Evolutionary conservation across 345 rosid genomes (phyloP).

Genomic region (Odontarrhena argentea): DNA sequence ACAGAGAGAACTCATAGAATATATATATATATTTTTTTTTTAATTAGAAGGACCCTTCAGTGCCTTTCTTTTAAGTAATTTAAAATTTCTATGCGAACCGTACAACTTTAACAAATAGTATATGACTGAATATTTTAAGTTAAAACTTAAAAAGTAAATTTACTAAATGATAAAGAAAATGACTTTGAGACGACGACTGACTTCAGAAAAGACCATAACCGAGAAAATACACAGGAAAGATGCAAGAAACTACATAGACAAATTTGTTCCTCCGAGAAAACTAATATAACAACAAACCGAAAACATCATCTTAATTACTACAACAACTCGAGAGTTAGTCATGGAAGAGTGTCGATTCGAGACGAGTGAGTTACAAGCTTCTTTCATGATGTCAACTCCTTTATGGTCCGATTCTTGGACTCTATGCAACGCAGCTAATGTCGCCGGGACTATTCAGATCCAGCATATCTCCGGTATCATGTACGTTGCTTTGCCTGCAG

Average conservation of each 20-base stretch:
- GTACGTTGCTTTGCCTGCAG: conserved; percentile 58
- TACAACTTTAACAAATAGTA: no score
- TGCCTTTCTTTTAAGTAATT: background rate
- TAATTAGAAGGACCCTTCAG: background rate
- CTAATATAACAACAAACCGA: background rate
- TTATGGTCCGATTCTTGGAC: conserved; percentile 62
- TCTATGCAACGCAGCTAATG: conserved; percentile 39
- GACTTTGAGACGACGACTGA: conserved; percentile 11
- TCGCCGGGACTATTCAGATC: conserved; percentile 33
- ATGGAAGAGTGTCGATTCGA: conserved; percentile 58
- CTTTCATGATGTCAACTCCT: conserved; percentile 58
- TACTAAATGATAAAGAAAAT: background rate
- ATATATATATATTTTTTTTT: no score
- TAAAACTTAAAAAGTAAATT: no score
- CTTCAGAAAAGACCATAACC: background rate
- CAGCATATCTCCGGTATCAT: conserved; percentile 45
- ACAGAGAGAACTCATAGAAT: background rate
- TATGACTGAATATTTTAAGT: no score
- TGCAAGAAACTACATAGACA: background rate
- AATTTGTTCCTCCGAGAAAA: background rate
- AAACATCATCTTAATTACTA: background rate
- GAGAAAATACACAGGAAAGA: conserved; percentile 2
- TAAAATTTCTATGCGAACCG: no score
- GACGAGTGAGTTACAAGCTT: conserved; percentile 76
- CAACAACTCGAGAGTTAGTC: background rate